phyloP scores from a whole-genome alignment of 805 yeast genomes.

The Wickerhamomyces subpelliculosus region DNA sequence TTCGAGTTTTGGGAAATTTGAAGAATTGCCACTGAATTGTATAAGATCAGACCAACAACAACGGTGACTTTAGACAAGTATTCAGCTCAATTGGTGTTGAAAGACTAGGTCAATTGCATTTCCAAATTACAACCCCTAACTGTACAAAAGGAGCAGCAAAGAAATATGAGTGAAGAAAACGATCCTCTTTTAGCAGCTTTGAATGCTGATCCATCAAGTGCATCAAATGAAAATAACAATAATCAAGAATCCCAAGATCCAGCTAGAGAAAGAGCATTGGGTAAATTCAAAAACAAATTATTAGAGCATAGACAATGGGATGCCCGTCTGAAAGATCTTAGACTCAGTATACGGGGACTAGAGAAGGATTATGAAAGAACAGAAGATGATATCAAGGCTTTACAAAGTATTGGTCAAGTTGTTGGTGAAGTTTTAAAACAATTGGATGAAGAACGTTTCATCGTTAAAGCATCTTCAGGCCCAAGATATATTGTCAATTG shows the following conservation, averaged over 20 bases:
- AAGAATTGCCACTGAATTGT: constrained; percentile 1
- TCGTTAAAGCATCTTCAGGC: constrained; percentile 94
- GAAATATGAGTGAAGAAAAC: constrained; percentile 61
- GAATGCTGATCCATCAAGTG: constrained; percentile 9
- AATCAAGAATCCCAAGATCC: constrained; percentile 37
- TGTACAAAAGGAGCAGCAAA: background rate
- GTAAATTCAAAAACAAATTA: constrained; percentile 75
- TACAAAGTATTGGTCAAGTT: constrained; percentile 95
- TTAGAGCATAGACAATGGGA: constrained; percentile 94
- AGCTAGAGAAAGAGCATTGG: constrained; percentile 72
- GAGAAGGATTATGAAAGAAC: constrained; percentile 86
- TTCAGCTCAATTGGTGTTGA: background rate
- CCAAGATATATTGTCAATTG: constrained; percentile 98
- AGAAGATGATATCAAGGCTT: constrained; percentile 93
- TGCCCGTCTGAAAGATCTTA: constrained; percentile 75
- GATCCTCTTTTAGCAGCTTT: constrained; percentile 76
- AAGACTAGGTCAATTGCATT: too few relatives aligned
- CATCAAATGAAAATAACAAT: constrained; percentile 10
- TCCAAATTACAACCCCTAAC: constrained; percentile 65
- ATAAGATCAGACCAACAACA: too few relatives aligned
- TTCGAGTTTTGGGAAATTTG: background rate
- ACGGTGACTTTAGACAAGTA: too few relatives aligned
- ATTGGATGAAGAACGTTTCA: constrained; percentile 87
- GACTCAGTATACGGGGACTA: constrained; percentile 75
- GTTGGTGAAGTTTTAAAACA: constrained; percentile 96